Evolutionary conservation across 2,329 filamentous ascomycete species (phyloP), one percentile per base, ranked within the genome.

Genomic region (Pseudogymnoascus sp.): DNA sequence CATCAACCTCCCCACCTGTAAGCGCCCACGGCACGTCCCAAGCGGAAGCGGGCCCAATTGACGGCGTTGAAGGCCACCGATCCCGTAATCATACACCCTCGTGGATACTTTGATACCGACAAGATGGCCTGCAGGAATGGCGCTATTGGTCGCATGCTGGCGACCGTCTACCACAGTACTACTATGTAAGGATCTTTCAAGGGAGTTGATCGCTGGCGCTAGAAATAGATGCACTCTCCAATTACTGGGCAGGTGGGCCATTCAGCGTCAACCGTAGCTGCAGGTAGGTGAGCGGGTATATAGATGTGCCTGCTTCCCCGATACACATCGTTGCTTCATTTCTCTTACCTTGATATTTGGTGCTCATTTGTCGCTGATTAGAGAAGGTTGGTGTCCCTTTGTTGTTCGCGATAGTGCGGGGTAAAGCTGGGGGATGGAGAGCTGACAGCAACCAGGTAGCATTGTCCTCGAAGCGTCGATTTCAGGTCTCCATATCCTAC

Each of bases 61-160:
- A 52, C 26, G 26, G 45, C 45, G 26, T 9, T 19, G 45, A 30
- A 18, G 6, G 45, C 45, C 45, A 18, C 26, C 45, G 45, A 52
- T 52, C 45, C 45, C 45, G 23, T 15, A 18, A 52, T 15, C 45
- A 52, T n/a, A 30, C 45, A 52, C 45, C 45, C 45, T 52, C 45
- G 26, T 52, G 23, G n/a, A 52, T 52, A 52, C 26, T 8, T 19
- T 7, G 15, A 52, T 52, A 52, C 45, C 45, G 45, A 52, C 26
- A 2, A 48, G 26, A 52, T 30, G 45, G 45, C n/a, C n/a, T 30
- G 45, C 45, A 52, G 45, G 45, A 30, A 52, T 19, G 45, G 45
- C 45, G 45, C 45, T 52, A 52, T 52, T 52, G 45, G 45, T 52
- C 45, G 45, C 45, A 30, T 52, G 45, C 26, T 52, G 45, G 45